Evolutionary conservation across 495 filamentous ascomycete species (phyloP).

Genomic region (Daldinia decipiens): DNA sequence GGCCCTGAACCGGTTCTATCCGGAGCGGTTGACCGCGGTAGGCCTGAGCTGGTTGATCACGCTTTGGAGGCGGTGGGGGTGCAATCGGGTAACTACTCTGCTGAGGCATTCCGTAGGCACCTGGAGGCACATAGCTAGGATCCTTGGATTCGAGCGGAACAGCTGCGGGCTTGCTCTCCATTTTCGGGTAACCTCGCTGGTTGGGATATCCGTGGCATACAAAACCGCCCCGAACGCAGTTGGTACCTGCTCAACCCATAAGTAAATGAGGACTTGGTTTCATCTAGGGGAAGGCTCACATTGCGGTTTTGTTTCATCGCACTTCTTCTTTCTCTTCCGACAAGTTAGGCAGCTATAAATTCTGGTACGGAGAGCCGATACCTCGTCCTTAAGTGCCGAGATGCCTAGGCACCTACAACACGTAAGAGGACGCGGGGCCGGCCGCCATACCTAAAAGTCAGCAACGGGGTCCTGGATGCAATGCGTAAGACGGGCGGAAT

Average conservation of each 20-base stretch:
- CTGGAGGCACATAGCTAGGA: constrained; percentile 67
- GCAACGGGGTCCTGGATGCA: constrained; percentile 16
- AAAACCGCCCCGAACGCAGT: constrained; percentile 92
- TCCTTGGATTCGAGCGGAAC: constrained; percentile 90
- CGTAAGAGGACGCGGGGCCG: constrained; percentile 26
- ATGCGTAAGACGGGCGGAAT: neutral
- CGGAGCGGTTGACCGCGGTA: constrained; percentile 65
- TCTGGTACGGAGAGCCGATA: constrained; percentile 36
- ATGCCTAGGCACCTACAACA: constrained; percentile 14
- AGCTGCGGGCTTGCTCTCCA: constrained; percentile 68
- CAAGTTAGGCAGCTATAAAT: constrained; percentile 84
- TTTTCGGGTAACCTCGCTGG: constrained; percentile 74
- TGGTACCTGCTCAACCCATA: constrained; percentile 71
- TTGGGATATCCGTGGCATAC: constrained; percentile 91
- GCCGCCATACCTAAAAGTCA: constrained; percentile 43
- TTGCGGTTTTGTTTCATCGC: constrained; percentile 93
- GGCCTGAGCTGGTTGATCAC: constrained; percentile 58
- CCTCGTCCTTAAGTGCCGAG: constrained; percentile 26
- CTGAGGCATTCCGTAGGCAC: constrained; percentile 65
- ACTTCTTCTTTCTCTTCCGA: constrained; percentile 96
- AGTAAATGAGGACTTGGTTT: constrained; percentile 26
- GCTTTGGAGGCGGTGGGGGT: constrained; percentile 52
- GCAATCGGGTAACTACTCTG: constrained; percentile 53
- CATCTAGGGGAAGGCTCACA: constrained; percentile 65
- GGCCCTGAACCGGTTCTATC: constrained; percentile 65